Evolutionary conservation across 2,329 filamentous ascomycete species (phyloP).

Genomic region (Sclerotinia subarctica): DNA sequence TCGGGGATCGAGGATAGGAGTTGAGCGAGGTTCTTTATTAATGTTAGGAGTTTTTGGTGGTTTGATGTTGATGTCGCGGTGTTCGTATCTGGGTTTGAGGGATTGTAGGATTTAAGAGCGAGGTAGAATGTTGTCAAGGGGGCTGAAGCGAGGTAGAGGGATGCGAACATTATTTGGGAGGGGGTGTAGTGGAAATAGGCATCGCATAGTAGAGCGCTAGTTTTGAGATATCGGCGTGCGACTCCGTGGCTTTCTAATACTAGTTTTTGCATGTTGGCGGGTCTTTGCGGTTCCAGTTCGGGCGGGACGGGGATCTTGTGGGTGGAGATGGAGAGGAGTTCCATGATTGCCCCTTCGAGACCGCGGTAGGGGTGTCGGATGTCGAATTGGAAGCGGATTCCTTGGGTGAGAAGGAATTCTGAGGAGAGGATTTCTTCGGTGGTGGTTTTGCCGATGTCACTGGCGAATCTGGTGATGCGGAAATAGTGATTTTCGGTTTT

Average conservation of each 20-base stretch:
- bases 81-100: background rate
- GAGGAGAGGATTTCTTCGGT: conserved; percentile 82
- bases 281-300: conserved; percentile 19
- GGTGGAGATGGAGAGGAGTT: conserved; percentile 49
- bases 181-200: conserved; percentile 97
- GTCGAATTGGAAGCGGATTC: conserved; percentile 88
- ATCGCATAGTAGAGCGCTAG: conserved; percentile 81
- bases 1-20: conserved; percentile 22
- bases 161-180: conserved; percentile 86
- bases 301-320: conserved; percentile 7
- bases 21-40: conserved; percentile 2
- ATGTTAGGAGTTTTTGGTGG: conserved; percentile 5
- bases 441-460: conserved; percentile 66
- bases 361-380: conserved; percentile 87
- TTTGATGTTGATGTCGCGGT: conserved; percentile 2
- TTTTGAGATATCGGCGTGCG: conserved; percentile 71
- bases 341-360: conserved; percentile 81
- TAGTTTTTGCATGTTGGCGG: conserved; percentile 40
- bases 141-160: conserved; percentile 71
- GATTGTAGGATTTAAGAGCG: conserved; percentile 32
- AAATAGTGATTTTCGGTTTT: conserved; percentile 83
- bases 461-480: conserved; percentile 58
- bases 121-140: conserved; percentile 47
- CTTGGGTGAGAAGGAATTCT: conserved; percentile 90
- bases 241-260: conserved; percentile 64